Base-by-base conservation (phyloP, 2,329 filamentous ascomycete genomes). In the Epichloe bromicola region DNA sequence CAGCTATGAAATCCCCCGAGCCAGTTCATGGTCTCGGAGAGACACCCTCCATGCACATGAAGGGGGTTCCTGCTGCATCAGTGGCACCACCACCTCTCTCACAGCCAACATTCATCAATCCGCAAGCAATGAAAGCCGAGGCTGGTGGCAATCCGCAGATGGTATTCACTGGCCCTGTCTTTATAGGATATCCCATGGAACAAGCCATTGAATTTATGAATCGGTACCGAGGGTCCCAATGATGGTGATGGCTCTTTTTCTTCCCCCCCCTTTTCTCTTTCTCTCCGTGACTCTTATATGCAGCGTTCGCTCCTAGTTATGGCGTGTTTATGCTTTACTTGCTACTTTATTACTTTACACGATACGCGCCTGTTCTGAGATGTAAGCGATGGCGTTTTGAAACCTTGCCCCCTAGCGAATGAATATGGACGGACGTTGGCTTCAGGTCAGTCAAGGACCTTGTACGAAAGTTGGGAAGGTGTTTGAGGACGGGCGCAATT, bases 151-250 rank as follows among this genome's bases (percentile, higher is more conserved):
- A 58, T 10, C 79, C 86, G 10, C 83, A 85, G 59, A 85, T 96
- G 78, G 74, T 94, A 0, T 95, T 96, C 62, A 95, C 87, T 8
- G 91, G 91, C 0, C 91, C 91, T 0, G 89, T 96, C 0, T 96
- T 96, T 62, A 88, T 97, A 59, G 91, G 91, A 0, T 96, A 95
- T 61, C 82, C 85, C 10, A 78, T 88, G 54, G 87, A 94, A 53
- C 83, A 94, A 63, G 86, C 87, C n/a, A 78, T 87, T 23, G 74
- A 79, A 50, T 76, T 94, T 48, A 77, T 94, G 72, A 82, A 85
- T 58, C 74, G 80, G 51, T 76, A 73, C 53, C 74, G 63, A 59
- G 59, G 59, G 50, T 57, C 51, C 46, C 57, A 59, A 56, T 62
- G 46, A 63, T 20, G 3, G 36, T 30, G 37, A 48, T 50, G 20